Conservation (phyloP, 202 grass and related monocot species). For the Hordeum pubiflorum region DNA sequence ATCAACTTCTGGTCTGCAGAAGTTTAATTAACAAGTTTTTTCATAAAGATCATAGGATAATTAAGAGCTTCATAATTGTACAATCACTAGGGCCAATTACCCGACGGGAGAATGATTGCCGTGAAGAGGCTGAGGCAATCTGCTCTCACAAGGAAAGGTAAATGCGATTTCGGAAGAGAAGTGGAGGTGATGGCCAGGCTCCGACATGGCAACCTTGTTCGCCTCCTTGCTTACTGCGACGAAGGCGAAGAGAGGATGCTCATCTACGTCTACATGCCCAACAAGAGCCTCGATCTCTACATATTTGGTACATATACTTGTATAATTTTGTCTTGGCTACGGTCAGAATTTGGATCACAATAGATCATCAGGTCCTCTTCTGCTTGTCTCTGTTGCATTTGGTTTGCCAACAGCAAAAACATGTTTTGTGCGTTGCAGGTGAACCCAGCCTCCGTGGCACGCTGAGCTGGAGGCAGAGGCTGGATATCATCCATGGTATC, state of each 20-base stretch:
- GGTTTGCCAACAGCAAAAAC: background rate
- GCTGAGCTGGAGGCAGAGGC: background rate
- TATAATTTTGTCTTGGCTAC: background rate
- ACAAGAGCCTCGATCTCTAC: background rate
- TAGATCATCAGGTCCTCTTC: background rate
- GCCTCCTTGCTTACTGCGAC: background rate
- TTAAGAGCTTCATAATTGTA: background rate
- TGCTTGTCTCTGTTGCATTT: background rate
- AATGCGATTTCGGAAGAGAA: background rate
- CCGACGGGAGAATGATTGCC: background rate
- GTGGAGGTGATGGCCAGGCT: background rate
- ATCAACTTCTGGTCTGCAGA: background rate
- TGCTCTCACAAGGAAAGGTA: background rate
- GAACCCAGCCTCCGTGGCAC: background rate
- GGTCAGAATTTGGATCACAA: background rate
- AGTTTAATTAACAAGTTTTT: no score
- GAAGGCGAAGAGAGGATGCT: background rate
- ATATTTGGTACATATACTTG: conserved; percentile 5
- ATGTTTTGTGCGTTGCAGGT: background rate
- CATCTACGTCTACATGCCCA: background rate
- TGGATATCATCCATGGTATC: background rate
- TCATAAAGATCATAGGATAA: background rate
- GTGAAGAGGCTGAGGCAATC: background rate
- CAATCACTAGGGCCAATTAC: background rate
- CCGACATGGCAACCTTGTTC: background rate